phyloP scores from a whole-genome alignment of 2,329 filamentous ascomycete species.

The Rhytidhysteron rufulum region DNA sequence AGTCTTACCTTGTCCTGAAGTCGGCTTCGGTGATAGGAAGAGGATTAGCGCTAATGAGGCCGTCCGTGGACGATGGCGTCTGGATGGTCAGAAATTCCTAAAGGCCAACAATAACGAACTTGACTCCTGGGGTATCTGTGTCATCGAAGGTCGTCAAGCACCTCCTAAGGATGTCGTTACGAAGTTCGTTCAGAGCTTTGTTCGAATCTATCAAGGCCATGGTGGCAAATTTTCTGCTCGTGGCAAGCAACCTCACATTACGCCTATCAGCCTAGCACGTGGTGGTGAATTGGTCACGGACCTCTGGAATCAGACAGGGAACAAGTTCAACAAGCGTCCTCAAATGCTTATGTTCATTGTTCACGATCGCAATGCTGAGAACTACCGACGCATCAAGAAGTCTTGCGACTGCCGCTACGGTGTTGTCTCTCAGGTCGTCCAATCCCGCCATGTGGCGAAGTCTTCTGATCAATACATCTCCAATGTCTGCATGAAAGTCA shows the following conservation, averaged over 20 bases:
- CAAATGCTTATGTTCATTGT: constrained; percentile 80
- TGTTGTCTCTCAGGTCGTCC: constrained; percentile 80
- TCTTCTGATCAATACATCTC: constrained; percentile 80
- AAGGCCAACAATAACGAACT: constrained; percentile 60
- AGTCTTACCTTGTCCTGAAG: constrained; percentile 65
- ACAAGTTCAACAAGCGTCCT: constrained; percentile 54
- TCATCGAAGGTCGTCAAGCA: constrained; percentile 53
- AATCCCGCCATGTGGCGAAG: constrained; percentile 64
- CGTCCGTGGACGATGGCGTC: constrained; percentile 76
- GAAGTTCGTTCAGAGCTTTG: constrained; percentile 58
- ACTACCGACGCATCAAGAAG: constrained; percentile 86
- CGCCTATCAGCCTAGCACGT: constrained; percentile 25
- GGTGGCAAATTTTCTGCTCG: constrained; percentile 52
- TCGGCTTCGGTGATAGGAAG: constrained; percentile 57
- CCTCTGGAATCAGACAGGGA: constrained; percentile 55
- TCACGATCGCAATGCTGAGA: constrained; percentile 63
- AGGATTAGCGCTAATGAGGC: constrained; percentile 33
- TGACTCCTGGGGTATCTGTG: constrained; percentile 70
- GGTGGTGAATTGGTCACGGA: constrained; percentile 52
- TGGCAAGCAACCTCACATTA: constrained; percentile 29
- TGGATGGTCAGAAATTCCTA: constrained; percentile 76
- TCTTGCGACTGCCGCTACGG: constrained; percentile 80
- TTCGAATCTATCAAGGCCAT: constrained; percentile 57
- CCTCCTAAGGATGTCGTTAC: constrained; percentile 43
- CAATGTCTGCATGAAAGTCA: constrained; percentile 95